A percentile compares a stretch with the other conserved stretches of the same genome.
Conservation (phyloP, 179 eudicot genomes). For the Patellifolia procumbens region DNA sequence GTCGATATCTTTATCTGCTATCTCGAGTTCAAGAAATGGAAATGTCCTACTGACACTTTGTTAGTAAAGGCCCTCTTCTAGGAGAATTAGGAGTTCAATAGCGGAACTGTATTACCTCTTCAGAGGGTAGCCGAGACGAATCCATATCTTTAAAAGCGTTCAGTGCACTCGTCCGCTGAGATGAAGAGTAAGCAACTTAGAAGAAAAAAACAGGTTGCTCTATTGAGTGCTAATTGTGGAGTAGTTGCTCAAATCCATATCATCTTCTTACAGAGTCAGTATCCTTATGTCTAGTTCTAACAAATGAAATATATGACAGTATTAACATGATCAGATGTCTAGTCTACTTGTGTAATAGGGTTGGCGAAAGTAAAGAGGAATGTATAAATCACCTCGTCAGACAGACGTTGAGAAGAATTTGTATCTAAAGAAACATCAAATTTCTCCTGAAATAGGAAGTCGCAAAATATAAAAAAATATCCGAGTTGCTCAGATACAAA, state of each 20-base stretch:
- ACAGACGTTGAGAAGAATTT: slow-evolving; percentile 18
- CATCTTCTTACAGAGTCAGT: background rate
- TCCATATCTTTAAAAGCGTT: slow-evolving; percentile 12
- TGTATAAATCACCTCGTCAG: too few relatives aligned
- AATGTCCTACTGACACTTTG: background rate
- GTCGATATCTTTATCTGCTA: background rate
- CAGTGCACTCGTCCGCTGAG: slow-evolving; percentile 20
- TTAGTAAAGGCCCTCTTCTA: background rate
- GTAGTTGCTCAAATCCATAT: background rate
- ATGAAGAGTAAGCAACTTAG: slow-evolving; percentile 14
- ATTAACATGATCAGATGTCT: too few relatives aligned
- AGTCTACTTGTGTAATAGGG: too few relatives aligned
- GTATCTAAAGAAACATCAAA: background rate
- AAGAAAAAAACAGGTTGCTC: background rate
- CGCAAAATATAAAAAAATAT: slow-evolving; percentile 9
- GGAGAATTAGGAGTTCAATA: background rate
- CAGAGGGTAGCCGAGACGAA: slow-evolving; percentile 23
- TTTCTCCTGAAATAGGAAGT: slow-evolving; percentile 21
- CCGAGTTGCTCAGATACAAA: background rate
- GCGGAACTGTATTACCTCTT: slow-evolving; percentile 23
- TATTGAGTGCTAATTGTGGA: background rate
- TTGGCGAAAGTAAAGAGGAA: too few relatives aligned
- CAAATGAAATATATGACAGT: too few relatives aligned
- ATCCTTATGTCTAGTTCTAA: background rate
- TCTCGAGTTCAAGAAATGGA: background rate